A percentile compares a stretch with the other conserved stretches of the same genome.
Evolutionary conservation across 345 rosid genomes (phyloP).

Genomic region (Gossypium stocksii): DNA sequence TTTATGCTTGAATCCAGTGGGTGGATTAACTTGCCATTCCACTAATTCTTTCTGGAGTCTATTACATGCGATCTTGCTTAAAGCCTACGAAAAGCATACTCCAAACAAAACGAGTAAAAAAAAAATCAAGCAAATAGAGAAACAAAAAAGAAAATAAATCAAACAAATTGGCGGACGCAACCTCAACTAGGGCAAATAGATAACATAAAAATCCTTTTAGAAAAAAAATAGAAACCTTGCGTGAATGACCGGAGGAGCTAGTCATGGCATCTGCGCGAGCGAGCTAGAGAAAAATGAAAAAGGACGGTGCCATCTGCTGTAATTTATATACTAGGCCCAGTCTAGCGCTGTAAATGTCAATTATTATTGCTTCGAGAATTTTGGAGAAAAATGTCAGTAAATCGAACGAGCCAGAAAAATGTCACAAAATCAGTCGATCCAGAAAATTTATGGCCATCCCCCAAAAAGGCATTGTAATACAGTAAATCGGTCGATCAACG

Average conservation of each 20-base stretch:
- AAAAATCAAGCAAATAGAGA: neutral
- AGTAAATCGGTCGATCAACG: no score
- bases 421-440: no score
- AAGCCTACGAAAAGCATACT: slow-evolving; percentile 33
- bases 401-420: neutral
- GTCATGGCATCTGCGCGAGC: slow-evolving; percentile 45
- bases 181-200: neutral
- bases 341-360: neutral
- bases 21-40: slow-evolving; percentile 95
- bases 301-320: neutral
- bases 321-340: neutral
- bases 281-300: neutral
- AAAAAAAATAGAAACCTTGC: slow-evolving; percentile 43
- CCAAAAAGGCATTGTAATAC: no score
- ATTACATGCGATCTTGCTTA: slow-evolving; percentile 93
- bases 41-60: slow-evolving; percentile 93
- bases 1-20: slow-evolving; percentile 62
- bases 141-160: slow-evolving; percentile 7
- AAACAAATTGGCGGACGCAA: neutral
- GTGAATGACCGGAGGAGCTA: slow-evolving; percentile 72
- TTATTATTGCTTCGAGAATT: slow-evolving; percentile 1
- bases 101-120: slow-evolving; percentile 12
- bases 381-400: neutral
- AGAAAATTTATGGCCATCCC: no score
- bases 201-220: neutral